Percentiles rank a stretch among this genome's conserved stretches.
Evolutionary conservation across 768 basidiomycete species (phyloP).

Genomic region (Exsudoporus frostii): DNA sequence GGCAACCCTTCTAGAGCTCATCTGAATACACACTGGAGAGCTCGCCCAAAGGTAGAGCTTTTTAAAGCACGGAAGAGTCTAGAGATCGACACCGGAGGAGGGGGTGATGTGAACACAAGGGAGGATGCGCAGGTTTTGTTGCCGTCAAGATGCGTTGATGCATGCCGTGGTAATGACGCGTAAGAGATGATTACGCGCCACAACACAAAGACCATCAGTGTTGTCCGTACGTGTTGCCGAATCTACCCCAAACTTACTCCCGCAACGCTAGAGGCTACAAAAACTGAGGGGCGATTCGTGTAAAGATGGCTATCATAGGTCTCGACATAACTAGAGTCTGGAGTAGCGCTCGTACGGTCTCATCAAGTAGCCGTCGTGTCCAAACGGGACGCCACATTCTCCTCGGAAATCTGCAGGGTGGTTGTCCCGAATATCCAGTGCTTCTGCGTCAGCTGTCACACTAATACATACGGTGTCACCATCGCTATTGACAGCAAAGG

Average conservation of each 20-base stretch:
- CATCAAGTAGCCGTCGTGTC: neutral
- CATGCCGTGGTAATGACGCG: too few species aligned
- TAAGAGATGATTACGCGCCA: too few species aligned
- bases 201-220: too few species aligned
- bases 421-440: slow-evolving; percentile 59
- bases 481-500: slow-evolving; percentile 34
- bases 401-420: slow-evolving; percentile 47
- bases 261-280: neutral
- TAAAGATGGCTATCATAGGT: neutral
- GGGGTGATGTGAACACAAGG: too few species aligned
- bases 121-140: too few species aligned
- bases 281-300: neutral
- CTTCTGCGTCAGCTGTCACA: slow-evolving; percentile 39
- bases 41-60: too few species aligned
- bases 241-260: too few species aligned
- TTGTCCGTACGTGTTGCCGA: too few species aligned
- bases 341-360: neutral
- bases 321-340: neutral
- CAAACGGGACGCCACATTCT: neutral
- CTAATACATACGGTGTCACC: slow-evolving; percentile 64
- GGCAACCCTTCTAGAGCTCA: slow-evolving; percentile 1
- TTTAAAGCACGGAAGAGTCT: too few species aligned
- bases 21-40: neutral
- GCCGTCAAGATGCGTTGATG: too few species aligned
- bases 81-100: too few species aligned